Evolutionary conservation across 345 rosid genomes (phyloP).

Genomic region (Rhizophora mangle): DNA sequence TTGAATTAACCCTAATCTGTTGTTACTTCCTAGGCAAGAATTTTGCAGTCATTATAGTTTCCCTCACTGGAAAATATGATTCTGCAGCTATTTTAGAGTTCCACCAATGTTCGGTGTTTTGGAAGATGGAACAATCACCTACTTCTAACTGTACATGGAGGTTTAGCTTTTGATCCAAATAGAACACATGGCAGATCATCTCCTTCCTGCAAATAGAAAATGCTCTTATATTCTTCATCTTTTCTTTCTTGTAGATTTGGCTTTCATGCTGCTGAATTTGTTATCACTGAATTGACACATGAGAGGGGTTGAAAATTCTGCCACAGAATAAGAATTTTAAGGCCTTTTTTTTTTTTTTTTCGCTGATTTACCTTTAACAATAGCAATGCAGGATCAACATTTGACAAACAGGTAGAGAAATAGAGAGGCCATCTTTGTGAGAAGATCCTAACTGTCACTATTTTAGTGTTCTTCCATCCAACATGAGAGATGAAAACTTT

Average conservation of each 20-base stretch:
- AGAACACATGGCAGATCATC: neutral
- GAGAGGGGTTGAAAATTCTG: neutral
- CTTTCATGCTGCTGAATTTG: neutral
- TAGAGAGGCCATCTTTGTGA: neutral
- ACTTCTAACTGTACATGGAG: neutral
- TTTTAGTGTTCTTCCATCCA: neutral
- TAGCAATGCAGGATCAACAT: neutral
- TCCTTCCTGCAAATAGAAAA: neutral
- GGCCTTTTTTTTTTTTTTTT: neutral
- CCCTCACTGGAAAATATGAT: neutral
- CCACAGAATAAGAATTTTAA: neutral
- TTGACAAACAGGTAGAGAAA: neutral
- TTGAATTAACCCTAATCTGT: neutral
- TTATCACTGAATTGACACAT: neutral
- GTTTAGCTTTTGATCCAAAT: neutral
- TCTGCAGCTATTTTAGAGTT: neutral
- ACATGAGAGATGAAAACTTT: neutral
- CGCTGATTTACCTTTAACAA: neutral
- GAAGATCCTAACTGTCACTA: neutral
- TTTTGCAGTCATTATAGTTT: neutral
- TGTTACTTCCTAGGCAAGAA: conserved; percentile 5
- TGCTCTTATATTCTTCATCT: neutral
- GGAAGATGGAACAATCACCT: neutral
- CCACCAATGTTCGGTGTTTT: neutral
- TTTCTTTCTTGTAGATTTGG: neutral